phyloP scores from a whole-genome alignment of 768 basidiomycete genomes.

The Kwoniella dejecticola region DNA sequence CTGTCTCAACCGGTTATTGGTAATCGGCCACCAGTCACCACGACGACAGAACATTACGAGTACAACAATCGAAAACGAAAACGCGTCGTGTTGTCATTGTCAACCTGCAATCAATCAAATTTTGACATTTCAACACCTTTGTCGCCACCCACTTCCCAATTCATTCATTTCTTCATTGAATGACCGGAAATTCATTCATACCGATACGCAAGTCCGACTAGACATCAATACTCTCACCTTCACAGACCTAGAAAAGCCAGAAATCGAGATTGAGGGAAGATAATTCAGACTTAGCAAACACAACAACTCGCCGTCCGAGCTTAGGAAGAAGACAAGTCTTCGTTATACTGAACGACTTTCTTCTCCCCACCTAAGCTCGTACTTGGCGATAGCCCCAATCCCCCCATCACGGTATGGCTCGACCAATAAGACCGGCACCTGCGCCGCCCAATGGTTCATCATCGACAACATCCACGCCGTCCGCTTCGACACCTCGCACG shows the following conservation, averaged over 20 bases:
- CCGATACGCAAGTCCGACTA: no score
- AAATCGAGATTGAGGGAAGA: neutral
- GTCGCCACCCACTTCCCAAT: constrained; percentile 1
- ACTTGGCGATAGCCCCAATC: constrained; percentile 5
- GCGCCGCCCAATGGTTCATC: constrained; percentile 15
- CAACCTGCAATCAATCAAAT: neutral
- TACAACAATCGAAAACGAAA: neutral
- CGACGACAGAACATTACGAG: neutral
- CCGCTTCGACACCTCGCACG: constrained; percentile 10
- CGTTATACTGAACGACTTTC: constrained; percentile 1
- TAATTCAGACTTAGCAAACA: no score
- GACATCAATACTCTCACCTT: neutral
- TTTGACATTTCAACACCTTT: neutral
- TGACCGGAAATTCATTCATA: neutral
- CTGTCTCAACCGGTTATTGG: no score
- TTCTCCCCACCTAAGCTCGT: constrained; percentile 21
- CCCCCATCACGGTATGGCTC: constrained; percentile 22
- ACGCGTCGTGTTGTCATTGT: neutral
- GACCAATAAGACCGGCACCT: constrained; percentile 28
- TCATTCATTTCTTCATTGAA: neutral
- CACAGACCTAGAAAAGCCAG: neutral
- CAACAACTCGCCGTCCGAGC: constrained; percentile 17
- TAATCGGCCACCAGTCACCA: no score
- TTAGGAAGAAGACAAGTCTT: constrained; percentile 16
- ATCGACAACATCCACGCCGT: neutral